Evolutionary conservation across 306 rosid genomes (phyloP).

Genomic region (Cicer cuneatum): DNA sequence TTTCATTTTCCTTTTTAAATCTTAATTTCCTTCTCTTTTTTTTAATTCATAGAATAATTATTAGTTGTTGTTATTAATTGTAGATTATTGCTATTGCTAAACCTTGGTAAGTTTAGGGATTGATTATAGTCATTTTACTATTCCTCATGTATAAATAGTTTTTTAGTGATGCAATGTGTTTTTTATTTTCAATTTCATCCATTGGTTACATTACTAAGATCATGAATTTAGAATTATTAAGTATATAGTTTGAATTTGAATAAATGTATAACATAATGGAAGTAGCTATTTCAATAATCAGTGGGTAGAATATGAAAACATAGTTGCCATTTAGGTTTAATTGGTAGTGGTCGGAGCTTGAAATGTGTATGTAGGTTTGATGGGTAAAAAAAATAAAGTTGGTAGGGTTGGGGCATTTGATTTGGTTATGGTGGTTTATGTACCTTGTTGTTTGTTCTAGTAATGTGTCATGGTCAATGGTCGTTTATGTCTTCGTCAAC

Average conservation of each 20-base stretch:
- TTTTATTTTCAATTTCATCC: neutral
- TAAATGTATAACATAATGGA: neutral
- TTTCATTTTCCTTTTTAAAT: slow-evolving; percentile 23
- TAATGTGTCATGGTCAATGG: slow-evolving; percentile 44
- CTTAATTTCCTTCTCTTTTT: neutral
- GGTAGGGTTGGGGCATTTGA: slow-evolving; percentile 37
- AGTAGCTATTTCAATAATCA: neutral
- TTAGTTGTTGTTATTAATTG: slow-evolving; percentile 43
- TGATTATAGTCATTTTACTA: slow-evolving; percentile 36
- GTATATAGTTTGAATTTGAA: neutral
- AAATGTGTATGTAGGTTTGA: slow-evolving; percentile 11
- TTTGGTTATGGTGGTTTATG: slow-evolving; percentile 45
- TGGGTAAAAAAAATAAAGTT: slow-evolving; percentile 19
- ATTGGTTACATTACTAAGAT: neutral
- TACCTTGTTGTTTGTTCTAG: slow-evolving; percentile 18
- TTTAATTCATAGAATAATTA: slow-evolving; percentile 46
- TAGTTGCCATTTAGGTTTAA: slow-evolving; percentile 21
- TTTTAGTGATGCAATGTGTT: slow-evolving; percentile 44
- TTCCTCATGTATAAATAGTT: slow-evolving; percentile 50
- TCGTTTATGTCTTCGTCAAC: slow-evolving; percentile 39
- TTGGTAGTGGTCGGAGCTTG: slow-evolving; percentile 1
- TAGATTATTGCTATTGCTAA: slow-evolving; percentile 41
- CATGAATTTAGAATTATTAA: neutral
- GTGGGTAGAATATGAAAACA: neutral
- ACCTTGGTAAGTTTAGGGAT: slow-evolving; percentile 43